A percentile compares a stretch with the other conserved stretches of the same genome.
Evolutionary conservation across 225 moss, liverwort and hornwort genomes (phyloP).

Genomic region (Neckera pumila): DNA sequence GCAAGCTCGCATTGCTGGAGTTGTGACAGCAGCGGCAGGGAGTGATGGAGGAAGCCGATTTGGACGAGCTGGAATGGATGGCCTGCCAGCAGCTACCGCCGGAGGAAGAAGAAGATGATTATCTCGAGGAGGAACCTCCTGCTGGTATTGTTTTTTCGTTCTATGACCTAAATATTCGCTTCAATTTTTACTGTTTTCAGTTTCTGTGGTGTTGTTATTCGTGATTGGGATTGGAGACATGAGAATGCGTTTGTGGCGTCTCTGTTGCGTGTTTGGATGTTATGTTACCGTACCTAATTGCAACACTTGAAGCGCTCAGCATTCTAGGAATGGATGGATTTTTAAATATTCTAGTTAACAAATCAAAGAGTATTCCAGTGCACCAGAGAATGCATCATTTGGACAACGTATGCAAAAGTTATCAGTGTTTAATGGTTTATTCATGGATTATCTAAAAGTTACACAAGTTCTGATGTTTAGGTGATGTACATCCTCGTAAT

Average conservation of each 20-base stretch:
- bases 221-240: not conserved
- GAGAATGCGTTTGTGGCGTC: not conserved
- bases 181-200: not conserved
- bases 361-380: not conserved
- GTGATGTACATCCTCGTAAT: not conserved
- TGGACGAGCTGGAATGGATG: constrained; percentile 90
- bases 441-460: not conserved
- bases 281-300: not conserved
- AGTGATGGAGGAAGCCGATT: constrained; percentile 76
- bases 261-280: not conserved
- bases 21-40: not conserved
- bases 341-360: not conserved
- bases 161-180: not conserved
- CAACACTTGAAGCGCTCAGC: not conserved
- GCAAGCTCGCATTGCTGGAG: not conserved
- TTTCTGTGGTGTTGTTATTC: not conserved
- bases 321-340: not conserved
- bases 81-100: constrained; percentile 45
- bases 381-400: not conserved
- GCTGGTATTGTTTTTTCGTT: constrained; percentile 1
- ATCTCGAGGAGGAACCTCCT: constrained; percentile 17
- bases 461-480: not conserved
- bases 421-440: no score
- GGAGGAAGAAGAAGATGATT: constrained; percentile 29
- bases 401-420: not conserved